Evolutionary conservation across 1,284 basidiomycete species (phyloP).

Genomic region (Puccinia coronata): DNA sequence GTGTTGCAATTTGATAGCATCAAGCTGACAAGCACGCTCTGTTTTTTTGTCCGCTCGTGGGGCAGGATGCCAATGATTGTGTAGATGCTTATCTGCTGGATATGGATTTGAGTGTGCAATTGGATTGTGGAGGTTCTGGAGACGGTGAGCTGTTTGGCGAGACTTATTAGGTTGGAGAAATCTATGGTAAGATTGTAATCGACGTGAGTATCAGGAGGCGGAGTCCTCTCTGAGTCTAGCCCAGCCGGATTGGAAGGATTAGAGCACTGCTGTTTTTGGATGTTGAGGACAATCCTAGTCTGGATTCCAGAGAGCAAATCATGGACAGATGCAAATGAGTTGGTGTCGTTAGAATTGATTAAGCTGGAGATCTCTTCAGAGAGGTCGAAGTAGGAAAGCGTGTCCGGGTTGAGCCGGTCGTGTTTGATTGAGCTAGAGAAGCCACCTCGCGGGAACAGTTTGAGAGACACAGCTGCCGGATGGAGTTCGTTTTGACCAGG

Average conservation of each 20-base stretch:
- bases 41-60: neutral
- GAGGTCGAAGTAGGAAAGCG: neutral
- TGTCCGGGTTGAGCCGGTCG: neutral
- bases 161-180: neutral
- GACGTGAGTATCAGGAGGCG: neutral
- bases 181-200: neutral
- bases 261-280: no score
- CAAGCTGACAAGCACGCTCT: neutral
- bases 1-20: no score
- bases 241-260: neutral
- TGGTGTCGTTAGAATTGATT: neutral
- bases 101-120: neutral
- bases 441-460: neutral
- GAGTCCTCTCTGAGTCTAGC: neutral
- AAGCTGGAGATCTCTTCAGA: neutral
- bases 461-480: neutral
- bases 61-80: conserved; percentile 1
- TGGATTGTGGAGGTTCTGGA: neutral
- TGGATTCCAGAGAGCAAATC: no score
- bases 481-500: no score
- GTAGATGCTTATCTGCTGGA: neutral
- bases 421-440: neutral
- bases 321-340: neutral
- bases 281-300: no score
- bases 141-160: neutral